Evolutionary conservation across 257 asterid genomes (phyloP).

Genomic region (Cinchona pubescens): DNA sequence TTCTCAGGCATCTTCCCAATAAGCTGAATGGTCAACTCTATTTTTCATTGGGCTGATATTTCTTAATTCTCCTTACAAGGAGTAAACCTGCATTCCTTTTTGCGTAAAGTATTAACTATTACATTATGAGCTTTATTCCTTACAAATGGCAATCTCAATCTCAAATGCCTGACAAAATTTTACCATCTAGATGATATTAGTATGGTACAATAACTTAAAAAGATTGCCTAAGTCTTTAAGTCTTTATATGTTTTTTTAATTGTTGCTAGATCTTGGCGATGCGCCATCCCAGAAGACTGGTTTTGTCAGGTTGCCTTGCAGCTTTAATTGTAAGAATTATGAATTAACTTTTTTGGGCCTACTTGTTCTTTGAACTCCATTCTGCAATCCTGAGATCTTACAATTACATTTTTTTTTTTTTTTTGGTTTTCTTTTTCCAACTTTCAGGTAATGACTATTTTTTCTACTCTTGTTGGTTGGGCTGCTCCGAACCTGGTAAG

Average conservation of each 20-base stretch:
- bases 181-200: neutral
- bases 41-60: neutral
- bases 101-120: neutral
- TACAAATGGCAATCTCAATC: neutral
- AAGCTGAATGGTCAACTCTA: neutral
- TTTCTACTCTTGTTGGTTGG: constrained; percentile 96
- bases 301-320: constrained; percentile 86
- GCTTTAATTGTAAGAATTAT: constrained; percentile 71
- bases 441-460: constrained; percentile 84
- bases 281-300: constrained; percentile 96
- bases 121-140: neutral
- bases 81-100: neutral
- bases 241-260: neutral
- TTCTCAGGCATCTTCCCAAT: neutral
- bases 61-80: neutral
- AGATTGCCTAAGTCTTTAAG: too few species aligned
- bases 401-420: neutral
- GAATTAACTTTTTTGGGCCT: neutral
- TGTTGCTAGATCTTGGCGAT: constrained; percentile 76
- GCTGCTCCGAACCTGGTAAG: constrained; percentile 92
- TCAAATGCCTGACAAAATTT: neutral
- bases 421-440: constrained; percentile 14
- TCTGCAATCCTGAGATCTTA: constrained; percentile 6
- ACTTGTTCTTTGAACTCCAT: neutral
- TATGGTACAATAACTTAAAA: neutral